These are phyloP conservation scores for Ceratocystis smalleyi DNA, from an alignment of 2,329 filamentous ascomycete species.

Conservation along the genomic window DNA sequence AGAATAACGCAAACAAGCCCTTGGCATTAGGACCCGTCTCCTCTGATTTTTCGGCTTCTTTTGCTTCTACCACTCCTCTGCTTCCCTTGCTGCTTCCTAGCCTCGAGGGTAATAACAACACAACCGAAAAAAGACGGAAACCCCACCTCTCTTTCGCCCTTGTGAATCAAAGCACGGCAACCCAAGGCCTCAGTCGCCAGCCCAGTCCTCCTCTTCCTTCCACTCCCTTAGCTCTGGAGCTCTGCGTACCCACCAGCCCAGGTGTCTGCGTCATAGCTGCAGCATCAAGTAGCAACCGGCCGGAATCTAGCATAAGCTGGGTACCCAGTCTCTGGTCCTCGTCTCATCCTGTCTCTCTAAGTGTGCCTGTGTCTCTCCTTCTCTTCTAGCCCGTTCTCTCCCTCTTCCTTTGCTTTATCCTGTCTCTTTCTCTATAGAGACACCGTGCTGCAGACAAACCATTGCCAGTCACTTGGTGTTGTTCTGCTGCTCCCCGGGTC, in stretches of 20 bases:
- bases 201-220: neutral
- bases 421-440: neutral
- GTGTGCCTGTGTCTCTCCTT: neutral
- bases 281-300: conserved; percentile 1
- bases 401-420: neutral
- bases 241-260: neutral
- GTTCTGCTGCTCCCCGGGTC: too few species aligned
- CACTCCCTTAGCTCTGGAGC: neutral
- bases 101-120: too few species aligned
- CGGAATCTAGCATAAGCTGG: neutral
- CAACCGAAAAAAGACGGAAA: too few species aligned
- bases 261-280: neutral
- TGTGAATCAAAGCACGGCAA: neutral
- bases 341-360: neutral
- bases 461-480: too few species aligned
- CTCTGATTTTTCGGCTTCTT: too few species aligned
- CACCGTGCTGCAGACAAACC: too few species aligned
- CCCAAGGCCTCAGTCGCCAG: neutral
- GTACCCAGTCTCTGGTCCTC: neutral
- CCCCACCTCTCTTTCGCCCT: too few species aligned
- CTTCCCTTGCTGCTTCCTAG: too few species aligned
- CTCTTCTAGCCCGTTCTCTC: neutral
- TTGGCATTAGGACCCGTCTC: too few species aligned
- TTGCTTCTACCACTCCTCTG: too few species aligned
- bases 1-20: neutral